Percentiles rank a stretch among this genome's conserved stretches.
phyloP scores from a whole-genome alignment of 2,329 filamentous ascomycete genomes.

The Penicillium sp. region DNA sequence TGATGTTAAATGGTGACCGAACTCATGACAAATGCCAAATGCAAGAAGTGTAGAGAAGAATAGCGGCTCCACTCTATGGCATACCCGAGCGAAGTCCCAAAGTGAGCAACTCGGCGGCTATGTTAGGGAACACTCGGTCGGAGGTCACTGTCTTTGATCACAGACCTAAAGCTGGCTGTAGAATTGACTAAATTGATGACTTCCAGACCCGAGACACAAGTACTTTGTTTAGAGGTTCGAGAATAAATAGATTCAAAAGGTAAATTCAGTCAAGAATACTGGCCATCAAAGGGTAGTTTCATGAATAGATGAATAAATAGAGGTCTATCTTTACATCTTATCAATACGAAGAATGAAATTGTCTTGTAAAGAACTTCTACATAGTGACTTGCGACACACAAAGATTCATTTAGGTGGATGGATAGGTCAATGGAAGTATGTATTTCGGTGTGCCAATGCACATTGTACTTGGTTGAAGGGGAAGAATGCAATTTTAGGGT shows the following conservation, averaged over 20 bases:
- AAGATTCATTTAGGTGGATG: too few species aligned
- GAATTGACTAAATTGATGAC: neutral
- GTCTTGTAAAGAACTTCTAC: neutral
- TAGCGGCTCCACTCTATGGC: neutral
- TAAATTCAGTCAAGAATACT: too few species aligned
- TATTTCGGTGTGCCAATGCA: neutral
- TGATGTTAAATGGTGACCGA: neutral
- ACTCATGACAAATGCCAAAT: constrained; percentile 3
- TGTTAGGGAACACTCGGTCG: neutral
- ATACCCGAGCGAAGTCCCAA: neutral
- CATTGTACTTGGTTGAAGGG: neutral
- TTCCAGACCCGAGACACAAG: neutral
- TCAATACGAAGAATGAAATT: too few species aligned
- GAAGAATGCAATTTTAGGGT: neutral
- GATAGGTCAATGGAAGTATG: neutral
- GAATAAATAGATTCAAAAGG: too few species aligned
- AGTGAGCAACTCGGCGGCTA: neutral
- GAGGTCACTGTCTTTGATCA: too few species aligned
- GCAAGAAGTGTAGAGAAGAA: neutral
- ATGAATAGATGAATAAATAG: too few species aligned
- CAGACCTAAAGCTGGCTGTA: neutral
- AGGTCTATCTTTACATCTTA: too few species aligned
- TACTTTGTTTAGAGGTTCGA: neutral
- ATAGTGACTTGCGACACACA: neutral
- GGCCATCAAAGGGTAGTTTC: too few species aligned